A percentile compares a stretch with the other conserved stretches of the same genome.
Conservation (phyloP, 1,139 yeast genomes). For the Pneumocystis murina region DNA sequence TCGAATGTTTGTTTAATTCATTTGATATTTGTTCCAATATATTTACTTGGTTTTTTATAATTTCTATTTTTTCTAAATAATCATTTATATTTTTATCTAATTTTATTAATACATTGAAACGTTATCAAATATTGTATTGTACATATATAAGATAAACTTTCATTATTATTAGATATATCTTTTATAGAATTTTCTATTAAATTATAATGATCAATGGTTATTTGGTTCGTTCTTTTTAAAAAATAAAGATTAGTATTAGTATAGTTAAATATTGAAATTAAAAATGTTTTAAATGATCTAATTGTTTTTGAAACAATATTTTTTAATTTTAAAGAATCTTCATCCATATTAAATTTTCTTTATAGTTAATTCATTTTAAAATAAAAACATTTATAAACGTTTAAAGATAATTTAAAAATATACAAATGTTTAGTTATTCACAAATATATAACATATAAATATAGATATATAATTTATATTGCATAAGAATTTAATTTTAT, state of each 20-base stretch:
- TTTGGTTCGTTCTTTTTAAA: background rate
- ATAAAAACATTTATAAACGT: background rate
- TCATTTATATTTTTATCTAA: background rate
- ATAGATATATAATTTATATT: background rate
- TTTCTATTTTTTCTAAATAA: background rate
- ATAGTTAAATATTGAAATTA: background rate
- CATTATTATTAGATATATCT: background rate
- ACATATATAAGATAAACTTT: background rate
- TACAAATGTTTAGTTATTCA: background rate
- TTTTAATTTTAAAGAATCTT: background rate
- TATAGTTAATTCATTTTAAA: background rate
- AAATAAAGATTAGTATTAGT: background rate
- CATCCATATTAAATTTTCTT: background rate
- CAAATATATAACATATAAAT: background rate
- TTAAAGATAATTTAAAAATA: background rate
- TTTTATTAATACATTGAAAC: background rate
- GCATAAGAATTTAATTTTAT: background rate
- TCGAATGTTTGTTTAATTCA: background rate
- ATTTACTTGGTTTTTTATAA: background rate
- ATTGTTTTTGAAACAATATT: background rate
- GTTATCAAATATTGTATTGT: background rate
- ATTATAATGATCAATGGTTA: background rate
- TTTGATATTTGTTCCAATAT: background rate
- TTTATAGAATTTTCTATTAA: background rate
- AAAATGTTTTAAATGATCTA: background rate